Evolutionary conservation across 1,284 basidiomycete species (phyloP).

Genomic region (Meira miltonrushii): DNA sequence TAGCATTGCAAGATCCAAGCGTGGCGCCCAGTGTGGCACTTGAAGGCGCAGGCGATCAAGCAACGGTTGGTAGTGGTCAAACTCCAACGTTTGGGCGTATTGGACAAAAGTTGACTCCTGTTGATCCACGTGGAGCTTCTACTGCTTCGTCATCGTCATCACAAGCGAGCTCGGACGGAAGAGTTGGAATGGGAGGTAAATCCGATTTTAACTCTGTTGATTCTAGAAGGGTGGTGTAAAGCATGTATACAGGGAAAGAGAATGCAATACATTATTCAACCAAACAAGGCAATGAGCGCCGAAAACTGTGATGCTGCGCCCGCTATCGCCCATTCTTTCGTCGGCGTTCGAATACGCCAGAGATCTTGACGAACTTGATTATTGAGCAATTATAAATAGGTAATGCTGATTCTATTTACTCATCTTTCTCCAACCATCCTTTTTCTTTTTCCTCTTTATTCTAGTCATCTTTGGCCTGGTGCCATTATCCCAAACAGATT

Average conservation of each 20-base stretch:
- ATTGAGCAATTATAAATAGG: too few relatives aligned
- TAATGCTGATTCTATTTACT: too few relatives aligned
- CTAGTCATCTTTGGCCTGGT: too few relatives aligned
- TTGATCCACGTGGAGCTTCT: conserved; percentile 1
- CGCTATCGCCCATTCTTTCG: too few relatives aligned
- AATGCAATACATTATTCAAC: too few relatives aligned
- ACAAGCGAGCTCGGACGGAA: background rate
- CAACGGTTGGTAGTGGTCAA: background rate
- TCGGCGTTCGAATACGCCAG: too few relatives aligned
- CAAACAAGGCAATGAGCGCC: too few relatives aligned
- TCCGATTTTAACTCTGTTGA: conserved; percentile 7
- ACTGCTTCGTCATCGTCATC: background rate
- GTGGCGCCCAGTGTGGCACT: background rate
- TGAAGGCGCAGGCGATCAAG: background rate
- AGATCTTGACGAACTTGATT: too few relatives aligned
- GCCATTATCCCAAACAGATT: too few relatives aligned
- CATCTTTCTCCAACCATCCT: too few relatives aligned
- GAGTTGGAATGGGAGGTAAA: conserved; percentile 9
- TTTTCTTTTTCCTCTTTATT: too few relatives aligned
- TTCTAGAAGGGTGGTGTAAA: background rate
- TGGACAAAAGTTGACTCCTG: background rate
- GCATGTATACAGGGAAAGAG: background rate
- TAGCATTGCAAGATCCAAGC: conserved; percentile 7
- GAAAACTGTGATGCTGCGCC: too few relatives aligned
- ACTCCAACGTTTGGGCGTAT: background rate